These are phyloP conservation scores for Rhodotorula kratochvilovae DNA, from an alignment of 768 basidiomycete genomes.

Conservation along the genomic window DNA sequence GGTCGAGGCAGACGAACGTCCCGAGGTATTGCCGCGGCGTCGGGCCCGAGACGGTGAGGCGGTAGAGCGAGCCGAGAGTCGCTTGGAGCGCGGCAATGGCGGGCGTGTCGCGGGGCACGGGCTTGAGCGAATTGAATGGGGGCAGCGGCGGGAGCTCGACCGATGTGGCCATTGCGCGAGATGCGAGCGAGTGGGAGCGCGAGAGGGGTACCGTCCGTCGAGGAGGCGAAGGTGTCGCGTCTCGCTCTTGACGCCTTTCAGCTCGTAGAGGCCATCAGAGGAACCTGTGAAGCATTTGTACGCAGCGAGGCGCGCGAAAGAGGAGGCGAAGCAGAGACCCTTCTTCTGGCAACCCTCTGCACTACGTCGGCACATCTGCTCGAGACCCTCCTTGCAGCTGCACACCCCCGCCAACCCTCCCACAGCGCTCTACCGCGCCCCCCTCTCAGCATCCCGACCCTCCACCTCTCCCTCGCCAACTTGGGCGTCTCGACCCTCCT, in stretches of 20 bases:
- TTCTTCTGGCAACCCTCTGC: no score
- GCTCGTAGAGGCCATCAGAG: no score
- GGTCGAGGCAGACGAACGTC: slow-evolving; percentile 23
- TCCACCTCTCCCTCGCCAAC: slow-evolving; percentile 1
- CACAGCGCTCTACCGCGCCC: neutral
- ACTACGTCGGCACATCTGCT: no score
- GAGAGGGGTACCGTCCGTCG: neutral
- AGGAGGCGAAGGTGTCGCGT: neutral
- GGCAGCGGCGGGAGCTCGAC: neutral
- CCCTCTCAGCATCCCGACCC: slow-evolving; percentile 13
- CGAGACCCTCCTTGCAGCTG: neutral
- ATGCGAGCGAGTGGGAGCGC: neutral
- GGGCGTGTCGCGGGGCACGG: neutral
- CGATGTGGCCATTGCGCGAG: neutral
- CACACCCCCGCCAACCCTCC: no score
- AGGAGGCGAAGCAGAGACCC: no score
- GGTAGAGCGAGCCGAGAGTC: slow-evolving; percentile 8
- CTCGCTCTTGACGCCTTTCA: no score
- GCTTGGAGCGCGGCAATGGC: slow-evolving; percentile 7
- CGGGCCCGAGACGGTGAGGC: slow-evolving; percentile 11
- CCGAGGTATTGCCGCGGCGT: slow-evolving; percentile 22
- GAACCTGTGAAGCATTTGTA: no score
- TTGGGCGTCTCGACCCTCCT: slow-evolving; percentile 32
- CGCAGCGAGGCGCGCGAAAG: no score
- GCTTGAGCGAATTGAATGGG: slow-evolving; percentile 7